Base-by-base conservation (phyloP, 352 stramenopile species). In the Globisporangium sylvaticum region DNA sequence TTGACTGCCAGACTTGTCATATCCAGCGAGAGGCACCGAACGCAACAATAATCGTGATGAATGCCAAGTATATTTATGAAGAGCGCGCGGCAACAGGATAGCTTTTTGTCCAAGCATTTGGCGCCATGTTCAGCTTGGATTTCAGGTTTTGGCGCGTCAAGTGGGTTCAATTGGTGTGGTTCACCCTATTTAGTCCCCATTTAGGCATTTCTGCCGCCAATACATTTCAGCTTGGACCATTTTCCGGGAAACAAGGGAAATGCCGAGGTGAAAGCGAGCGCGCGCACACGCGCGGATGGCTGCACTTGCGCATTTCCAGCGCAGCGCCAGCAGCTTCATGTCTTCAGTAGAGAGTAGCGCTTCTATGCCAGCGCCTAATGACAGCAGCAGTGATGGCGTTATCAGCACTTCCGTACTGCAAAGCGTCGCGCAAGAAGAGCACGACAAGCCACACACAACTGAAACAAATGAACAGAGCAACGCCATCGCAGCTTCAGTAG, bases 221-320 rank as follows among this genome's bases (percentile, higher is more conserved):
- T 8, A 14, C 25, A 24, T 32, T 29, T 22, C 22, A 64, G 18
- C 42, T 32, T 18, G 22, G 10, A 24, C 8, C 4, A 5, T 46
- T 9, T 48, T 48, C 6, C 39, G 6, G 2, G 5, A 22, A 15
- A 48, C 6, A 8, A 48, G 15, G 39, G 39, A 22, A n/a, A 48
- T 48, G 39, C 39, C 4, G 15, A n/a, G 6, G 20, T 39, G 22
- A 63, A 18, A 25, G 31, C 34, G 25, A 25, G 24, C 34, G 8
- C 15, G 10, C 7, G 54, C 18, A 29, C 20, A 29, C 20, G 18
- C 18, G 15, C n/a, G 7, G 6, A 61, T 61, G 39, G 59, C 59
- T 58, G 59, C 59, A 55, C 31, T 65, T 29, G 59, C 44, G 29
- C 44, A 65, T 65, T 65, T 65, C 39, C 59, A 58, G 58, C 42